Evolutionary conservation across 1,284 basidiomycete species (phyloP).

Genomic region (Cystobasidiaceae sp.): DNA sequence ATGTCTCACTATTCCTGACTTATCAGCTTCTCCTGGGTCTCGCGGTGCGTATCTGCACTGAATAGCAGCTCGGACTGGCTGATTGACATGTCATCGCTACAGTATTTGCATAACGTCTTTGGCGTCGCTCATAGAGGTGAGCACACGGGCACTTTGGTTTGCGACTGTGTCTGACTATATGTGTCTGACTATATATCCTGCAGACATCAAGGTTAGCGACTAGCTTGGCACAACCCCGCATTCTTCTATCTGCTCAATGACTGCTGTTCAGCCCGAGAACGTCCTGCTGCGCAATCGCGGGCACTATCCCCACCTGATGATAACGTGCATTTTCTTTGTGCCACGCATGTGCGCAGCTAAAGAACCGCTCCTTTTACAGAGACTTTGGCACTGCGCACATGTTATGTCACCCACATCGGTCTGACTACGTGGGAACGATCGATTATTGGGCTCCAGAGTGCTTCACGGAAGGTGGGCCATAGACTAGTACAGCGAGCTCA

Average conservation of each 20-base stretch:
- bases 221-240: not conserved
- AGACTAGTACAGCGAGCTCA: too few relatives aligned
- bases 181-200: not conserved
- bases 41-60: not conserved
- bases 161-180: not conserved
- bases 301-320: slow-evolving; percentile 14
- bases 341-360: not conserved
- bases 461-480: not conserved
- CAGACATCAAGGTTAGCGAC: slow-evolving; percentile 27
- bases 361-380: not conserved
- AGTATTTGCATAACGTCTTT: slow-evolving; percentile 14
- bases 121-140: slow-evolving; percentile 14
- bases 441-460: slow-evolving; percentile 20
- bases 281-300: slow-evolving; percentile 15
- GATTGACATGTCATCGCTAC: not conserved
- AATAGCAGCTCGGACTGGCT: not conserved
- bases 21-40: slow-evolving; percentile 1
- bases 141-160: not conserved
- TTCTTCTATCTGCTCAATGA: not conserved
- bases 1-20: slow-evolving; percentile 2
- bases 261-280: slow-evolving; percentile 8
- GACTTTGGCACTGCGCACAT: slow-evolving; percentile 17
- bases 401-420: not conserved
- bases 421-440: slow-evolving; percentile 1
- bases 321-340: not conserved